Base-by-base conservation (phyloP, 2,329 filamentous ascomycete genomes). In the Gaeumannomyces tritici region DNA sequence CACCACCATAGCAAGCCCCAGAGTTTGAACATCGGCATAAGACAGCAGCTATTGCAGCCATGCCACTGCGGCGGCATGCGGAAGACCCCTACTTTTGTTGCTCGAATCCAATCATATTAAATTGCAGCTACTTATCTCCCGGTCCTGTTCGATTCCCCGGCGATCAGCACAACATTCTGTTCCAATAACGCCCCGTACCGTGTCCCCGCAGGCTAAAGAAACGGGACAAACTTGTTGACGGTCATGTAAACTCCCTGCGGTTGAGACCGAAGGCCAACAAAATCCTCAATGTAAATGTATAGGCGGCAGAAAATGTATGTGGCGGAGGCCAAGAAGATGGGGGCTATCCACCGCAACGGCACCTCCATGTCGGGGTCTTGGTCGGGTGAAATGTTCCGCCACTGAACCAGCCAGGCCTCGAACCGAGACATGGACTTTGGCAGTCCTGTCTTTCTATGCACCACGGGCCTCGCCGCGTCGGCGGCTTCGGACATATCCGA, bases 231-330 rank as follows among this genome's bases (percentile, higher is more conserved):
- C 24, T 55, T 59, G 33, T 66, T 65, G 13, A 67, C 60, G 6
- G 62, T 61, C 15, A 33, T 54, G 33, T 65, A 67, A 3, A 67
- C 62, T 9, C 61, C 63, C 4, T 24, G 54, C 5, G 65, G 65
- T 51, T 67, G 65, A 9, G 64, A 42, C 26, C 65, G 57, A 13
- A 66, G 61, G 6, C 62, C 57, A 9, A 60, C n/a, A n/a, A 62
- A 65, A 47, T 65, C 61, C 54, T 66, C 65, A 18, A 63, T 31
- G 55, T 64, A 65, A 26, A 65, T 61, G 47, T 60, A 65, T 9
- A 62, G 11, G 24, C 64, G 63, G 35, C 62, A 64, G 5, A 62
- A 12, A 0, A 61, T 42, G 29, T 64, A 67, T 12, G 63, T 24
- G 11, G 59, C 12, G 4, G 59, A n/a, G 24, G 47, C 29, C 7